phyloP scores from a whole-genome alignment of 768 basidiomycete genomes.

The Tremella yokohamensis region DNA sequence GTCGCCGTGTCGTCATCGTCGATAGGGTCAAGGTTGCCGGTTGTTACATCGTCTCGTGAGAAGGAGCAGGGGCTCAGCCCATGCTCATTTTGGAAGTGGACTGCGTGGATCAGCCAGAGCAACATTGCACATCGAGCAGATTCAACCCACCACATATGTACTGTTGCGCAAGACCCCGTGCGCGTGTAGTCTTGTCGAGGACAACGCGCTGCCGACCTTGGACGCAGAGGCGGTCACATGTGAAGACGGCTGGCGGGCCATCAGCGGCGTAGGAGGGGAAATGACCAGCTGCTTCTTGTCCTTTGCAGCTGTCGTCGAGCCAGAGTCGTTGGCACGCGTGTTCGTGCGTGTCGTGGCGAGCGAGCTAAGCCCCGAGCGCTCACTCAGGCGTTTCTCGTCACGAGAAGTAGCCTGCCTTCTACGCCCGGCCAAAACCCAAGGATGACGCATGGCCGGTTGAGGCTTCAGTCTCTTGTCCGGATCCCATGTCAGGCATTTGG shows the following conservation, averaged over 20 bases:
- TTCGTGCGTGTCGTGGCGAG: neutral
- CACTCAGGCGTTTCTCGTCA: neutral
- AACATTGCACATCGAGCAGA: neutral
- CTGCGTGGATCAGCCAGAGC: neutral
- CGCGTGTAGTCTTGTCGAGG: slow-evolving; percentile 1
- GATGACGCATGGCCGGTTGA: slow-evolving; percentile 83
- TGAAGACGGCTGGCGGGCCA: slow-evolving; percentile 23
- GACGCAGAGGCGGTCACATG: slow-evolving; percentile 9
- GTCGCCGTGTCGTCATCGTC: no score
- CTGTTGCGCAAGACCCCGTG: slow-evolving; percentile 2
- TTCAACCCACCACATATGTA: slow-evolving; percentile 13
- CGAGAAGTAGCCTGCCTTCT: slow-evolving; percentile 37
- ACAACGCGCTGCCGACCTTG: slow-evolving; percentile 2
- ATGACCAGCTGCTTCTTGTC: slow-evolving; percentile 36
- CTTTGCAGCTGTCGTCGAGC: neutral
- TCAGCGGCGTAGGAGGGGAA: slow-evolving; percentile 41
- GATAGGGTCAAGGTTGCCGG: no score
- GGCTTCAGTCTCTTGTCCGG: slow-evolving; percentile 94
- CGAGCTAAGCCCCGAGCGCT: neutral
- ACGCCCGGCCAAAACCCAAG: slow-evolving; percentile 69
- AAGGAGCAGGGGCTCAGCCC: neutral
- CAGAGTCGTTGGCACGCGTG: neutral
- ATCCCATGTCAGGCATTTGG: slow-evolving; percentile 97
- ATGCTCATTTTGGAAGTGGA: slow-evolving; percentile 19
- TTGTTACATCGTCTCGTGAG: no score